phyloP scores from a whole-genome alignment of 2,329 filamentous ascomycete genomes.

The Xylariaceae sp. region DNA sequence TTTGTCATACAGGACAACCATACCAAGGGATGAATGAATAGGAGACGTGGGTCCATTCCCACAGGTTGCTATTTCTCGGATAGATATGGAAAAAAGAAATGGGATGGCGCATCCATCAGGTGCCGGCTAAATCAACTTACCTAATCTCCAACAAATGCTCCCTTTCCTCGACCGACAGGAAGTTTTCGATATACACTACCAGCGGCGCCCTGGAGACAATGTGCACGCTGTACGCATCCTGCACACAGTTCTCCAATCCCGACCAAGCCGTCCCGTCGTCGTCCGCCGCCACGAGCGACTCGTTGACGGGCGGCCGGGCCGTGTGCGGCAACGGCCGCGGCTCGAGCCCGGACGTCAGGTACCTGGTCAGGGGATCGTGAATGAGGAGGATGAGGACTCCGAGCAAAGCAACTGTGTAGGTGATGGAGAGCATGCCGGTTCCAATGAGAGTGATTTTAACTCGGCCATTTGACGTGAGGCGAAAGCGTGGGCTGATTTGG shows the following conservation, averaged over 20 bases:
- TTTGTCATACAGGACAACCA: no score
- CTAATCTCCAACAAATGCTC: constrained; percentile 46
- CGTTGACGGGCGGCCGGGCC: constrained; percentile 43
- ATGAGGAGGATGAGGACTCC: constrained; percentile 40
- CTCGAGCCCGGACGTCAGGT: constrained; percentile 29
- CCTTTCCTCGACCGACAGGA: constrained; percentile 41
- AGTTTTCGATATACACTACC: constrained; percentile 49
- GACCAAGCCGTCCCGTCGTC: constrained; percentile 29
- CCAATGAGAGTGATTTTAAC: no score
- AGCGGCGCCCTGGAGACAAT: constrained; percentile 45
- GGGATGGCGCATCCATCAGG: background rate
- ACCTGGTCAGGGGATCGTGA: constrained; percentile 38
- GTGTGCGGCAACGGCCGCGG: constrained; percentile 30
- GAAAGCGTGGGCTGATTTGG: no score
- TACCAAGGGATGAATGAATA: no score
- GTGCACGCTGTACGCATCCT: constrained; percentile 41
- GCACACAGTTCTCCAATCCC: constrained; percentile 33
- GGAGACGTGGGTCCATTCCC: no score
- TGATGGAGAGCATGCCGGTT: constrained; percentile 39
- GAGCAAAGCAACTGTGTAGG: constrained; percentile 38
- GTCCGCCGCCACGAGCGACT: constrained; percentile 47
- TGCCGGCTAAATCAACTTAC: constrained; percentile 28
- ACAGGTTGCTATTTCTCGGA: no score
- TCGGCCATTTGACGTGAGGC: no score
- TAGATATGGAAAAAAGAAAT: no score